Evolutionary conservation across 768 basidiomycete genomes (phyloP).

Genomic region (Agaricus subrufescens): DNA sequence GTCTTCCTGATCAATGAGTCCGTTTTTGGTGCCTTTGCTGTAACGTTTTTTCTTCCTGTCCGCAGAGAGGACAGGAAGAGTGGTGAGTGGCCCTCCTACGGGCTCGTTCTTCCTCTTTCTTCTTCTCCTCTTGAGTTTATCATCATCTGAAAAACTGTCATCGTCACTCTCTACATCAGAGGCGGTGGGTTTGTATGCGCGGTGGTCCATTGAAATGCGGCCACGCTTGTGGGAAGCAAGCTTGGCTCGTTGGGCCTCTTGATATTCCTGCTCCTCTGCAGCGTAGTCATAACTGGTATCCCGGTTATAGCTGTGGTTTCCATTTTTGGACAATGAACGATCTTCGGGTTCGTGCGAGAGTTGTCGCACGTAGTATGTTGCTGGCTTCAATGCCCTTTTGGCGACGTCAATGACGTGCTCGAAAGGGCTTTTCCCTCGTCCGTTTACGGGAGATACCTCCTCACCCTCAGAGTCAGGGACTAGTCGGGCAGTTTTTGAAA

Average conservation of each 20-base stretch:
- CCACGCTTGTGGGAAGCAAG: slow-evolving; percentile 39
- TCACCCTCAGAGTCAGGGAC: slow-evolving; percentile 73
- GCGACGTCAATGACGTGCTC: slow-evolving; percentile 55
- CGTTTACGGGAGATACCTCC: slow-evolving; percentile 29
- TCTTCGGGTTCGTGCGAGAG: slow-evolving; percentile 55
- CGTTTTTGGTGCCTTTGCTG: slow-evolving; percentile 39
- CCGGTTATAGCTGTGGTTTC: slow-evolving; percentile 25
- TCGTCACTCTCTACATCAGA: slow-evolving; percentile 64
- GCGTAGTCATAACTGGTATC: slow-evolving; percentile 72
- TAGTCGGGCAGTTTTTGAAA: slow-evolving; percentile 46
- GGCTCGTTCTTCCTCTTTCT: slow-evolving; percentile 53
- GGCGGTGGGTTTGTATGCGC: slow-evolving; percentile 67
- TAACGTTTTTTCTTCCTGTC: slow-evolving; percentile 60
- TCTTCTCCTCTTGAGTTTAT: slow-evolving; percentile 47
- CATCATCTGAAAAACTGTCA: slow-evolving; percentile 51
- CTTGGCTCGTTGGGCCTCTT: slow-evolving; percentile 32
- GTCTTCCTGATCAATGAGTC: slow-evolving; percentile 35
- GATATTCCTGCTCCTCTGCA: slow-evolving; percentile 66
- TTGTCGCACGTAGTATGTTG: slow-evolving; percentile 63
- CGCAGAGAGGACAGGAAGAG: slow-evolving; percentile 62
- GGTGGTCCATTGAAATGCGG: slow-evolving; percentile 74
- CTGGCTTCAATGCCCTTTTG: slow-evolving; percentile 46
- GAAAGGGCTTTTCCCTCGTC: slow-evolving; percentile 67
- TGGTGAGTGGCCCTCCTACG: slow-evolving; percentile 53
- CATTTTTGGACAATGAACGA: slow-evolving; percentile 14